Evolutionary conservation across 305 asterid species (phyloP).

Genomic region (Solanum chacoense): DNA sequence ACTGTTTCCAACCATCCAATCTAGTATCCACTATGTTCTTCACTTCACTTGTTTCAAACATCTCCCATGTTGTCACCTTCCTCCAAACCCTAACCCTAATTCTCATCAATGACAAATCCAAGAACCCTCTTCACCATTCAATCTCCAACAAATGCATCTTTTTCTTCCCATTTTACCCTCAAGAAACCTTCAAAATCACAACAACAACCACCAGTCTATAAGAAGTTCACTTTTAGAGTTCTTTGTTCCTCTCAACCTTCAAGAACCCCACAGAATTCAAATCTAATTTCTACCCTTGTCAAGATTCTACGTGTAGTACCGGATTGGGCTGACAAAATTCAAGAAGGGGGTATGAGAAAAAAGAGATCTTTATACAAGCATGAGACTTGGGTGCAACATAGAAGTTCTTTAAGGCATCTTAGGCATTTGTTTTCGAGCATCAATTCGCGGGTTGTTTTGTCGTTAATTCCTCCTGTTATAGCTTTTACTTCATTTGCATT

Average conservation of each 20-base stretch:
- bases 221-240: constrained; percentile 13
- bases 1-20: constrained; percentile 16
- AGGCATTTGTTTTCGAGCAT: constrained; percentile 62
- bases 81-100: constrained; percentile 15
- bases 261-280: constrained; percentile 14
- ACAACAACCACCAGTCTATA: constrained; percentile 3
- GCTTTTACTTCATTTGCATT: constrained; percentile 69
- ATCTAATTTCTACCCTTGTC: constrained; percentile 19
- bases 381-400: constrained; percentile 64
- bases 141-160: constrained; percentile 23
- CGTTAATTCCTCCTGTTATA: constrained; percentile 78
- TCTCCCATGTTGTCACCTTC: constrained; percentile 22
- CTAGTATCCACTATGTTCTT: background rate
- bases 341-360: constrained; percentile 58
- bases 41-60: constrained; percentile 5
- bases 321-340: constrained; percentile 60
- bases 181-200: constrained; percentile 22
- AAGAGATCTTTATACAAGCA: constrained; percentile 56
- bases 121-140: constrained; percentile 17
- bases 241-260: constrained; percentile 30
- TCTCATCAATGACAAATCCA: constrained; percentile 24
- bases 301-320: constrained; percentile 50
- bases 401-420: constrained; percentile 71
- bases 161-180: constrained; percentile 22
- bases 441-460: constrained; percentile 67